Evolutionary conservation across 805 yeast species (phyloP), one percentile per base, ranked within the genome.

Genomic region (Wickerhamiella musiphila): DNA sequence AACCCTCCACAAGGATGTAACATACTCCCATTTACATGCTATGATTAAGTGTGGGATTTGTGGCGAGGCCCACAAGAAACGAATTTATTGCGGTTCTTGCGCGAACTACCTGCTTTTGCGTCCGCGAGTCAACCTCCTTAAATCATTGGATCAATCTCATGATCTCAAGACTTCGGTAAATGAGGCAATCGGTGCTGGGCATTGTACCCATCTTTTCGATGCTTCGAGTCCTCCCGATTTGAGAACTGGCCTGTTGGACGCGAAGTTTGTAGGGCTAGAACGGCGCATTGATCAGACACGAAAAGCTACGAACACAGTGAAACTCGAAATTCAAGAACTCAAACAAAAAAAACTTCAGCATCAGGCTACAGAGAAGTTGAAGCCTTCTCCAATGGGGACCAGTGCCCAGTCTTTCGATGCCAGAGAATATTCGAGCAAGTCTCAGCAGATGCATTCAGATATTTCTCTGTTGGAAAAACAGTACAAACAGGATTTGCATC

Each of bases 51-150:
- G 49, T 30, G 40, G 45, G 10, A 37, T 45, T 26, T 45, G 49
- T 24, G 45, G 46, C 11, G 41, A 38, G 29, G 26, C 23, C 23
- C 34, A 28, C 26, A 21, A 31, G 8, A 36, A 34, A 17, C 38
- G 33, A n/a, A 39, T 45, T 6, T 35, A 38, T 29, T 46, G 50
- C 26, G 45, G 48, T 13, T 36, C 44, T 13, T 46, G 50, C 31
- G 40, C 46, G 12, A 30, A 39, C 25, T 35, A 35, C 22, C 29
- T 38, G 10, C 31, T 40, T 5, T 26, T 44, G 28, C 39, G 45
- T 9, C 38, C 46, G 14, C 41, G 49, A 5, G 35, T 46, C 32
- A 41, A 38, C 28, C 42, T 46, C n/a, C 33, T 43, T 13, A 44
- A 46, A 28, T 41, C 39, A n/a, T 31, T 25, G 25, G 32, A 29